phyloP scores from a whole-genome alignment of 495 filamentous ascomycete genomes.

The Jackrogersella minutella region DNA sequence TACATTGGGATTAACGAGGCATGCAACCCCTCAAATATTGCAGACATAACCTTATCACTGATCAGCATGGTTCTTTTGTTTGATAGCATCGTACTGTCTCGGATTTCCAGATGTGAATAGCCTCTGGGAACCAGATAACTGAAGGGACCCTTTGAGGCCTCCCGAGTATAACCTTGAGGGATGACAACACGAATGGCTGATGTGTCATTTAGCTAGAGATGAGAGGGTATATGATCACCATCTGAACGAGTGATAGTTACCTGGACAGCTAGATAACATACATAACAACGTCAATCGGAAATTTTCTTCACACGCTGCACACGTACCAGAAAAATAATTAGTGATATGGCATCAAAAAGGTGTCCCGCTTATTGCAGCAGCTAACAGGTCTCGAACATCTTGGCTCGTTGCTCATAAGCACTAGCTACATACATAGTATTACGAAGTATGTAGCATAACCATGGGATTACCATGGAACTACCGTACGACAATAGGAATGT shows the following conservation, averaged over 20 bases:
- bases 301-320: neutral
- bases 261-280: slow-evolving; percentile 15
- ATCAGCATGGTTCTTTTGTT: neutral
- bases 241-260: slow-evolving; percentile 1
- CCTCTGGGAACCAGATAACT: neutral
- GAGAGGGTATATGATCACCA: slow-evolving; percentile 1
- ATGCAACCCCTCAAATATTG: neutral
- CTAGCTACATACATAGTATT: too few relatives aligned
- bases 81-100: neutral
- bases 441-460: too few relatives aligned
- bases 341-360: neutral
- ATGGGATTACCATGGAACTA: neutral
- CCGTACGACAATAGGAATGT: neutral
- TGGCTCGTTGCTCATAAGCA: neutral
- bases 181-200: neutral
- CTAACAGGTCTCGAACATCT: slow-evolving; percentile 15
- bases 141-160: too few relatives aligned
- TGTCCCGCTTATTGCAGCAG: neutral
- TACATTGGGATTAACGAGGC: neutral
- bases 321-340: neutral
- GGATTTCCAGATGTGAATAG: neutral
- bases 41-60: neutral
- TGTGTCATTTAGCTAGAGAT: neutral
- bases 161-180: too few relatives aligned
- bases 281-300: slow-evolving; percentile 10